phyloP scores from a whole-genome alignment of 345 rosid genomes.

The Excoecaria cochinchinensis region DNA sequence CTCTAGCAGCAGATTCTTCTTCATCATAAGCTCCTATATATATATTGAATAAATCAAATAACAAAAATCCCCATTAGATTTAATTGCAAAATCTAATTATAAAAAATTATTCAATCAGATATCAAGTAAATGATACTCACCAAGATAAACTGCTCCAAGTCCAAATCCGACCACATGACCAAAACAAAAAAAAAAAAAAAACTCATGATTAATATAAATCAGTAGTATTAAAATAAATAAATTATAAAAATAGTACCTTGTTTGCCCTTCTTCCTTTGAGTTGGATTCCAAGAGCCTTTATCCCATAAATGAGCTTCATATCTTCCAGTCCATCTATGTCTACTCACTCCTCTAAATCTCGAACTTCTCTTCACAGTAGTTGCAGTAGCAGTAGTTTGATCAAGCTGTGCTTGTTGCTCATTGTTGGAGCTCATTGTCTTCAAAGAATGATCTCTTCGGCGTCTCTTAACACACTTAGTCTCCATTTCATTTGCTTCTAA shows the following conservation, averaged over 20 bases:
- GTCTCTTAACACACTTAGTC: slow-evolving; percentile 30
- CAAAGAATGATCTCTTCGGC: slow-evolving; percentile 26
- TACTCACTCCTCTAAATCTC: slow-evolving; percentile 47
- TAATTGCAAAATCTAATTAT: too few relatives aligned
- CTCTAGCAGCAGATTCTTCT: slow-evolving; percentile 50
- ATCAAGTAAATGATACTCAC: slow-evolving; percentile 10
- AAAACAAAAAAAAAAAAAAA: slow-evolving; percentile 1
- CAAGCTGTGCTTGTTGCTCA: slow-evolving; percentile 5
- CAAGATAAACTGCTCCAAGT: slow-evolving; percentile 39
- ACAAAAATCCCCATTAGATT: too few relatives aligned
- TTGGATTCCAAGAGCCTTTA: slow-evolving; percentile 47
- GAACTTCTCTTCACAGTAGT: slow-evolving; percentile 43
- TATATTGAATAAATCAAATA: not conserved
- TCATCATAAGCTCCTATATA: slow-evolving; percentile 42
- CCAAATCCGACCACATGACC: slow-evolving; percentile 7
- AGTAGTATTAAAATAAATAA: not conserved
- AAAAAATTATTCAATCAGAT: too few relatives aligned
- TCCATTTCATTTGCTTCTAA: slow-evolving; percentile 21
- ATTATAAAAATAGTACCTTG: slow-evolving; percentile 23
- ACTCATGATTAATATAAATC: not conserved
- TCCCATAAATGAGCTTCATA: slow-evolving; percentile 53
- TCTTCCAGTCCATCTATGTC: slow-evolving; percentile 48
- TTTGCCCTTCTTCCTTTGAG: slow-evolving; percentile 46
- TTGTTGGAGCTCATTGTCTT: slow-evolving; percentile 8
- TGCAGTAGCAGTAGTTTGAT: slow-evolving; percentile 15